phyloP scores from a whole-genome alignment of 2,329 filamentous ascomycete genomes.

The Acrodontium crateriforme region DNA sequence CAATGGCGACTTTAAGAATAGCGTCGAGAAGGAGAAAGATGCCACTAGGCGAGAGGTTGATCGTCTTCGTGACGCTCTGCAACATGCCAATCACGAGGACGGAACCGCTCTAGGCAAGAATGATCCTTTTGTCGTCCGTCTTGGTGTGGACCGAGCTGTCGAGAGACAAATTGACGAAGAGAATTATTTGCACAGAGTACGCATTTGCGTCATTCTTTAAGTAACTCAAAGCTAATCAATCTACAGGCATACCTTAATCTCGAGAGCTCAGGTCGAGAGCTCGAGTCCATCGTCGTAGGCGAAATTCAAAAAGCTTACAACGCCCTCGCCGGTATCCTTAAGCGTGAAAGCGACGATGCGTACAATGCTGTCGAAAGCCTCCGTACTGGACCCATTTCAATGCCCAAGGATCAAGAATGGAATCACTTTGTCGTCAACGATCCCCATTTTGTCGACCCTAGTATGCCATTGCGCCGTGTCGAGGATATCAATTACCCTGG shows the following conservation, averaged over 20 bases:
- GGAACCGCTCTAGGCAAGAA: conserved; percentile 66
- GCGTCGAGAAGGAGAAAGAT: conserved; percentile 90
- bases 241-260: conserved; percentile 82
- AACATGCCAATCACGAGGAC: conserved; percentile 60
- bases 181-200: conserved; percentile 83
- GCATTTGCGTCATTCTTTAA: not conserved
- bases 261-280: conserved; percentile 82
- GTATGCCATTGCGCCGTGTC: conserved; percentile 59
- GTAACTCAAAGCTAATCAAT: conserved; percentile 8
- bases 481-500: conserved; percentile 86
- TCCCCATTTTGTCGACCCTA: conserved; percentile 76
- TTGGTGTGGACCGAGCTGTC: conserved; percentile 78
- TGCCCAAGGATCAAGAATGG: conserved; percentile 93
- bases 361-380: conserved; percentile 69
- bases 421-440: conserved; percentile 64
- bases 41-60: conserved; percentile 65
- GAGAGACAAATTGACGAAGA: conserved; percentile 92
- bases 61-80: conserved; percentile 66
- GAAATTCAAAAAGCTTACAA: conserved; percentile 98
- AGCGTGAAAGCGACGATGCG: conserved; percentile 74
- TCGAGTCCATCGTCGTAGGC: conserved; percentile 90
- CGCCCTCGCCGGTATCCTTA: conserved; percentile 79
- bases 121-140: conserved; percentile 76
- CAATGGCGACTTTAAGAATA: conserved; percentile 91
- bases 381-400: conserved; percentile 70